phyloP scores from a whole-genome alignment of 2,329 filamentous ascomycete genomes.

The Curvularia sp. region DNA sequence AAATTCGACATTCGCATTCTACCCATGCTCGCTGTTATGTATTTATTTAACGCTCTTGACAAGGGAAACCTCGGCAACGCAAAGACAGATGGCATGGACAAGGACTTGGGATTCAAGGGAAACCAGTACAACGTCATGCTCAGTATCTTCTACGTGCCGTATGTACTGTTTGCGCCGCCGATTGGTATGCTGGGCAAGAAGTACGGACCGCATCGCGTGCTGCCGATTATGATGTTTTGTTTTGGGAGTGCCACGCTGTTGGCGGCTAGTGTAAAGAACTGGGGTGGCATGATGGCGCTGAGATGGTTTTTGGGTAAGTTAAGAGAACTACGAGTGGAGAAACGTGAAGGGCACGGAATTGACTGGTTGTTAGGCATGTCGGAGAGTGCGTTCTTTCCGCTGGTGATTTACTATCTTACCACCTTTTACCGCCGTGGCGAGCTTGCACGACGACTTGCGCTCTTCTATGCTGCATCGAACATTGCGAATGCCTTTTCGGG shows the following conservation, averaged over 20 bases:
- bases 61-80: slow-evolving; percentile 52
- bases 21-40: slow-evolving; percentile 67
- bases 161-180: slow-evolving; percentile 72
- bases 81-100: slow-evolving; percentile 55
- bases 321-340: rapidly evolving
- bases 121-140: slow-evolving; percentile 74
- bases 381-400: slow-evolving; percentile 72
- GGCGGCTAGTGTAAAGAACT: slow-evolving; percentile 63
- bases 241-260: slow-evolving; percentile 72
- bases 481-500: slow-evolving; percentile 73
- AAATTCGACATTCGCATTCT: slow-evolving; percentile 64
- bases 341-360: slow-evolving; percentile 3
- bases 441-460: slow-evolving; percentile 71
- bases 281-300: slow-evolving; percentile 69
- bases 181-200: slow-evolving; percentile 72
- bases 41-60: slow-evolving; percentile 59
- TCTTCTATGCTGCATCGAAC: slow-evolving; percentile 79
- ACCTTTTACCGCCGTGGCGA: slow-evolving; percentile 75
- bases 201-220: slow-evolving; percentile 67
- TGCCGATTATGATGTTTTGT: slow-evolving; percentile 71
- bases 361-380: slow-evolving; percentile 55
- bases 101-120: slow-evolving; percentile 64
- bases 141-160: slow-evolving; percentile 75
- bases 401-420: slow-evolving; percentile 68
- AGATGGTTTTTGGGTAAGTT: slow-evolving; percentile 69